Conservation (phyloP, 108 stramenopile species). For the Discostella stelligeroides region DNA sequence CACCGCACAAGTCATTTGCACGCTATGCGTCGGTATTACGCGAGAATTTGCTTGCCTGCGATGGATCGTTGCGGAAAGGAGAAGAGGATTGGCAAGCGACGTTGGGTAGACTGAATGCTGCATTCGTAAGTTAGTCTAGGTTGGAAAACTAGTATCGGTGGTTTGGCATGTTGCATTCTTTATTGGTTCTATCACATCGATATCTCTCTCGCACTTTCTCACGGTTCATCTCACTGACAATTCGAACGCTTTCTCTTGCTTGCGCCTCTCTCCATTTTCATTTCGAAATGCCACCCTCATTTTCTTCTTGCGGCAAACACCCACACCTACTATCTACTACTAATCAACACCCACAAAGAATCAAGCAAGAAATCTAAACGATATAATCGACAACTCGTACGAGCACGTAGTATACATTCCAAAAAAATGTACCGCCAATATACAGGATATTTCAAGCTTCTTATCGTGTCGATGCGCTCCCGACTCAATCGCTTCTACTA, state of each 20-base stretch:
- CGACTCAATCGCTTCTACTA: too few species aligned
- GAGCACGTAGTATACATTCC: slow-evolving; percentile 89
- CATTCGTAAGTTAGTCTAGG: slow-evolving; percentile 61
- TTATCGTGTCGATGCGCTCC: slow-evolving; percentile 73
- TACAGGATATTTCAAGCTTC: slow-evolving; percentile 89
- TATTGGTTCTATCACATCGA: too few species aligned
- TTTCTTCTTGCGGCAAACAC: neutral
- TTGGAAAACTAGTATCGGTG: too few species aligned
- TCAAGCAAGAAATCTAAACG: slow-evolving; percentile 75
- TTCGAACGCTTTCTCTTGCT: too few species aligned
- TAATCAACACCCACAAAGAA: too few species aligned
- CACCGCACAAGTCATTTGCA: too few species aligned
- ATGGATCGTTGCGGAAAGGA: slow-evolving; percentile 61
- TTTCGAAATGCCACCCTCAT: neutral
- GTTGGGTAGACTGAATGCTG: slow-evolving; percentile 84
- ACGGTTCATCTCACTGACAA: too few species aligned
- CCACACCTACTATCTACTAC: neutral
- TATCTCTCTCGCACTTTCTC: too few species aligned
- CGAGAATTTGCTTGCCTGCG: slow-evolving; percentile 83
- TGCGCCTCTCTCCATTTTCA: neutral
- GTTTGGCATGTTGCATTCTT: too few species aligned
- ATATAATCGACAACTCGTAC: slow-evolving; percentile 74
- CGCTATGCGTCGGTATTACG: slow-evolving; percentile 80
- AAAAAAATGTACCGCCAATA: slow-evolving; percentile 69
- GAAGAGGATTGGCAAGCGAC: slow-evolving; percentile 89